Percentiles rank a stretch among this genome's conserved stretches.
phyloP scores from a whole-genome alignment of 2,329 filamentous ascomycete species.

The Pyrenochaeta sp. region DNA sequence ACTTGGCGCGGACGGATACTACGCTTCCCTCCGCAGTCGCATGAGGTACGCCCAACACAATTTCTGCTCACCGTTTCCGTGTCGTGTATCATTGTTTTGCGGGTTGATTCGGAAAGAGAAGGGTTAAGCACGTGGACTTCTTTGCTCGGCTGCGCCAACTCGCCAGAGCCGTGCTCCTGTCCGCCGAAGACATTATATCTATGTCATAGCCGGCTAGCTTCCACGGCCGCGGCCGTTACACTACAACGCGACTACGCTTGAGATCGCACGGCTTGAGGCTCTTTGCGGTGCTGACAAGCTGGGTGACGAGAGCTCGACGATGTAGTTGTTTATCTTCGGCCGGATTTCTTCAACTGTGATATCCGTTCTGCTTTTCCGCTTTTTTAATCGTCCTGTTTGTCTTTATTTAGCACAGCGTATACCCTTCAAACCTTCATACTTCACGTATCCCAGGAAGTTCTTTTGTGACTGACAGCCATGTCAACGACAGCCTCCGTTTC shows the following conservation, averaged over 20 bases:
- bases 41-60: slow-evolving; percentile 18
- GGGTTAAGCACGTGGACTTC: slow-evolving; percentile 3
- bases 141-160: not conserved
- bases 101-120: slow-evolving; percentile 28
- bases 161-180: not conserved
- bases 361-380: slow-evolving; percentile 2
- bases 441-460: slow-evolving; percentile 2
- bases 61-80: slow-evolving; percentile 7
- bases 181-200: slow-evolving; percentile 17
- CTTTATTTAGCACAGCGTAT: slow-evolving; percentile 1
- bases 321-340: not conserved
- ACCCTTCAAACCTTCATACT: slow-evolving; percentile 18
- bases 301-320: not conserved
- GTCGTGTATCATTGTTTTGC: not conserved
- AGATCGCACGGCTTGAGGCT: slow-evolving; percentile 22
- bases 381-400: not conserved
- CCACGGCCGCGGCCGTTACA: slow-evolving; percentile 39
- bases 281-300: slow-evolving; percentile 11
- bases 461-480: slow-evolving; percentile 36
- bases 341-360: slow-evolving; percentile 13
- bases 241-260: slow-evolving; percentile 15
- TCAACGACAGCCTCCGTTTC: slow-evolving; percentile 39
- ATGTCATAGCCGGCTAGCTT: slow-evolving; percentile 35
- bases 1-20: slow-evolving; percentile 11
- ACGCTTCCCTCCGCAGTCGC: slow-evolving; percentile 1